Conservation (phyloP, 495 filamentous ascomycete species). For the Penicillium turbatum region DNA sequence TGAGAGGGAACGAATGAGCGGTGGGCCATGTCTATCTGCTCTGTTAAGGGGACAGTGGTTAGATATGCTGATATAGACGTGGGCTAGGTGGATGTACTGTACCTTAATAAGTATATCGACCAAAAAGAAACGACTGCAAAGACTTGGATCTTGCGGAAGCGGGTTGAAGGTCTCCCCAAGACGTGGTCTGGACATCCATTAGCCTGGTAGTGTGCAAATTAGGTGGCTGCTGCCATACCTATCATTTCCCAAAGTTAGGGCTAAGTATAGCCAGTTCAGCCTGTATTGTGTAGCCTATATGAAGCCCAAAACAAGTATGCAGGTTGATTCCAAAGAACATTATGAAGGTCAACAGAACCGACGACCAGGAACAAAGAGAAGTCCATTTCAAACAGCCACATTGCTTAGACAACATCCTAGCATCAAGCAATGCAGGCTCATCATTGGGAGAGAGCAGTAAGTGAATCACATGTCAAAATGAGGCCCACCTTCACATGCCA, state of each 20-base stretch:
- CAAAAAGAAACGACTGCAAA: constrained; percentile 87
- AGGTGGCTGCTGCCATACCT: constrained; percentile 18
- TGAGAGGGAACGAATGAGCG: constrained; percentile 67
- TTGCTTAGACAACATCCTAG: constrained; percentile 10
- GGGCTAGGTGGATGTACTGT: neutral
- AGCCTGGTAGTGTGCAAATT: neutral
- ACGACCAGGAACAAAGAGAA: neutral
- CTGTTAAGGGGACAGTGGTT: constrained; percentile 32
- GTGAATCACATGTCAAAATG: constrained; percentile 31
- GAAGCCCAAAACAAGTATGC: neutral
- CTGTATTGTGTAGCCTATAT: neutral
- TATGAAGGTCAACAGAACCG: neutral
- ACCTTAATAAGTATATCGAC: constrained; percentile 78
- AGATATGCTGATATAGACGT: neutral
- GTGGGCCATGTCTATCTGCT: constrained; percentile 85
- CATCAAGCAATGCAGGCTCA: neutral
- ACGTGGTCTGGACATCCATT: constrained; percentile 64
- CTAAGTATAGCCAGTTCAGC: neutral
- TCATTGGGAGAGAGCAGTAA: neutral
- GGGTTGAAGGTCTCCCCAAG: constrained; percentile 81
- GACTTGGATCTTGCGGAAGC: constrained; percentile 90
- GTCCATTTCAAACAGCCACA: constrained; percentile 3
- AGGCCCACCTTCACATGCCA: constrained; percentile 31
- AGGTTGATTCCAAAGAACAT: neutral
- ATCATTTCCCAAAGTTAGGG: constrained; percentile 25